A percentile compares a stretch with the other conserved stretches of the same genome.
Evolutionary conservation across 176 grass and related monocot species (phyloP).

Genomic region (Bromus sterilis): DNA sequence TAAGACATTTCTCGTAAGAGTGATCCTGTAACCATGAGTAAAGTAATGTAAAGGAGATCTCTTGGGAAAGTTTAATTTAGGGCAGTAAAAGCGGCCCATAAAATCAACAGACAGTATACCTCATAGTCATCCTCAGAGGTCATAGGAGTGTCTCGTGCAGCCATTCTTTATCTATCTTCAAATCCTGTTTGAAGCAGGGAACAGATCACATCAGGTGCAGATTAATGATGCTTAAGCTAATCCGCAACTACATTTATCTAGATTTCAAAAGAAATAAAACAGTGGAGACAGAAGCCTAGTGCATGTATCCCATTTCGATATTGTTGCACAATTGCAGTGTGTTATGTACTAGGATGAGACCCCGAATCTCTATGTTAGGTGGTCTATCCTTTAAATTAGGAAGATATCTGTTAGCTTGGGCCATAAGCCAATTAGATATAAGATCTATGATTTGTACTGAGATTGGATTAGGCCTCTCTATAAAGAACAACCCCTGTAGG

Average conservation of each 20-base stretch:
- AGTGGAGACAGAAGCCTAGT: background rate
- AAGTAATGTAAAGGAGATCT: background rate
- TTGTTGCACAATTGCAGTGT: background rate
- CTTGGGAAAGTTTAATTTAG: background rate
- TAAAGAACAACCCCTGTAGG: too few species aligned
- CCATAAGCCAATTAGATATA: too few species aligned
- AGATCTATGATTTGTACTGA: too few species aligned
- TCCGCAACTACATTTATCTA: background rate
- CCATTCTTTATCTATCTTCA: constrained; percentile 12
- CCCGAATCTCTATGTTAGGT: too few species aligned
- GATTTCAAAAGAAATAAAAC: background rate
- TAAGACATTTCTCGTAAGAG: too few species aligned
- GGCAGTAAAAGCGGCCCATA: background rate
- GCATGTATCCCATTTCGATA: background rate
- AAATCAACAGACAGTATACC: constrained; percentile 4
- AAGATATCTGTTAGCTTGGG: too few species aligned
- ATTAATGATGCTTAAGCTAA: background rate
- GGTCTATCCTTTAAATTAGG: too few species aligned
- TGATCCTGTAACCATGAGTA: background rate
- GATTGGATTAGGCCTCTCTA: too few species aligned
- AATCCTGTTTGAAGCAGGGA: background rate
- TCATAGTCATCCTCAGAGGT: constrained; percentile 64
- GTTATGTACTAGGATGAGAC: too few species aligned
- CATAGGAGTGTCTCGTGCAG: constrained; percentile 33
- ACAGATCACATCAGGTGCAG: background rate